Conservation (phyloP, 2,329 filamentous ascomycete genomes). For the Venturia aucupariae region DNA sequence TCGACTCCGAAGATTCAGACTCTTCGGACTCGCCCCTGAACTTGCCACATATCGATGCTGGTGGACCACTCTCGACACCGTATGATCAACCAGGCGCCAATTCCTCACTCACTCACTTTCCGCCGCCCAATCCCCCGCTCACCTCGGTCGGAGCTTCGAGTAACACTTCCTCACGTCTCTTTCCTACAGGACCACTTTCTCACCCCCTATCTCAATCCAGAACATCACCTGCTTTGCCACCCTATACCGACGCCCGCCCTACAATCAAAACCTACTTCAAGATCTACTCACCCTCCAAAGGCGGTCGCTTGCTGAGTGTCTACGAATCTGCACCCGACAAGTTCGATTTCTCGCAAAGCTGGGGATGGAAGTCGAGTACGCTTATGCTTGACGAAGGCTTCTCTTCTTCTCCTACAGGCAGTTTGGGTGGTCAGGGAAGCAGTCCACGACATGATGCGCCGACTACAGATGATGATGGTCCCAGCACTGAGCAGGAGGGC, state of each 20-base stretch:
- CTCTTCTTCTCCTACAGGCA: conserved; percentile 13
- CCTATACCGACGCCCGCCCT: conserved; percentile 46
- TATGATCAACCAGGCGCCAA: background rate
- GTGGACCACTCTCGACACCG: background rate
- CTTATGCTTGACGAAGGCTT: conserved; percentile 44
- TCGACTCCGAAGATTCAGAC: conserved; percentile 8
- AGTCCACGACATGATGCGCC: conserved; percentile 30
- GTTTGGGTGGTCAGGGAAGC: conserved; percentile 21
- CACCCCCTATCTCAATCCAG: background rate
- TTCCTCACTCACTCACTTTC: conserved; percentile 8
- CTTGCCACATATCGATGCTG: background rate
- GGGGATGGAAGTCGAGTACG: conserved; percentile 54
- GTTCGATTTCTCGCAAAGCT: conserved; percentile 52
- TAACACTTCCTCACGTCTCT: background rate
- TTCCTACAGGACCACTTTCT: background rate
- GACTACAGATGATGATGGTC: conserved; percentile 16
- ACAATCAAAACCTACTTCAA: conserved; percentile 55
- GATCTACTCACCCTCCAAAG: conserved; percentile 50
- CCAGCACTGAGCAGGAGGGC: background rate
- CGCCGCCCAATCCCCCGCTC: conserved; percentile 13
- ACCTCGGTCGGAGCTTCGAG: conserved; percentile 17
- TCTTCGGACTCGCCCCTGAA: background rate
- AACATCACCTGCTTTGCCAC: conserved; percentile 35
- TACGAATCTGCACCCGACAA: conserved; percentile 49
- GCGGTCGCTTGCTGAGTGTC: conserved; percentile 49